Conservation (phyloP, 1,284 basidiomycete species). For the Apiotrichum mycotoxinovorans region DNA sequence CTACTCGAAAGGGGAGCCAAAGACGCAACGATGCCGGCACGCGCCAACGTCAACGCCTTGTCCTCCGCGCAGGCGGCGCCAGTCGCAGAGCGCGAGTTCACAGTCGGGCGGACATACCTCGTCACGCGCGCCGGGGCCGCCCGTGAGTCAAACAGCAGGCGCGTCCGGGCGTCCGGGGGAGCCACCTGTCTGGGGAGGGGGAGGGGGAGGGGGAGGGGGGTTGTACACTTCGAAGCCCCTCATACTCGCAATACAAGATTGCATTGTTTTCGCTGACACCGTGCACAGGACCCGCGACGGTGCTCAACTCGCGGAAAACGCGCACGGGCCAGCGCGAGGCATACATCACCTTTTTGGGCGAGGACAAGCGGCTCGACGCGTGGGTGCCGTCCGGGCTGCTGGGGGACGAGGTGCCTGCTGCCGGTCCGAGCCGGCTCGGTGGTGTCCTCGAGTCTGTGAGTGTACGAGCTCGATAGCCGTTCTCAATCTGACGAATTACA, state of each 20-base stretch:
- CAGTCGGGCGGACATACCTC: constrained; percentile 18
- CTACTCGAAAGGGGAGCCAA: too few relatives aligned
- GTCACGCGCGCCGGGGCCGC: constrained; percentile 15
- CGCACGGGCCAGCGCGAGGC: constrained; percentile 26
- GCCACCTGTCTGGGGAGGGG: too few relatives aligned
- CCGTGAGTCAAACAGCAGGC: constrained; percentile 19
- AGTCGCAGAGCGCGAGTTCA: constrained; percentile 4
- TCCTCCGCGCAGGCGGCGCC: too few relatives aligned
- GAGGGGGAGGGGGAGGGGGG: not conserved
- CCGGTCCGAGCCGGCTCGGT: constrained; percentile 7
- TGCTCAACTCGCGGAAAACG: constrained; percentile 25
- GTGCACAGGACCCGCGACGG: constrained; percentile 25
- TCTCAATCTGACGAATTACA: not conserved
- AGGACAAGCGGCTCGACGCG: constrained; percentile 70
- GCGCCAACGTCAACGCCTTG: not conserved
- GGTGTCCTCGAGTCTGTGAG: not conserved
- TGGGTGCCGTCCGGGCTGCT: constrained; percentile 58
- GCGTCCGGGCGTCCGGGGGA: too few relatives aligned
- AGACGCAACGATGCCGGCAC: not conserved
- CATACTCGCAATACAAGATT: not conserved
- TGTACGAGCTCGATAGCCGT: too few relatives aligned
- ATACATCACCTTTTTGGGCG: constrained; percentile 40
- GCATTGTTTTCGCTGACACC: not conserved
- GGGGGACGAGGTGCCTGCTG: constrained; percentile 20
- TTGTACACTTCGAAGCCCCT: too few relatives aligned